phyloP scores from a whole-genome alignment of 1,284 basidiomycete species.

The Marasmius tenuissimus region DNA sequence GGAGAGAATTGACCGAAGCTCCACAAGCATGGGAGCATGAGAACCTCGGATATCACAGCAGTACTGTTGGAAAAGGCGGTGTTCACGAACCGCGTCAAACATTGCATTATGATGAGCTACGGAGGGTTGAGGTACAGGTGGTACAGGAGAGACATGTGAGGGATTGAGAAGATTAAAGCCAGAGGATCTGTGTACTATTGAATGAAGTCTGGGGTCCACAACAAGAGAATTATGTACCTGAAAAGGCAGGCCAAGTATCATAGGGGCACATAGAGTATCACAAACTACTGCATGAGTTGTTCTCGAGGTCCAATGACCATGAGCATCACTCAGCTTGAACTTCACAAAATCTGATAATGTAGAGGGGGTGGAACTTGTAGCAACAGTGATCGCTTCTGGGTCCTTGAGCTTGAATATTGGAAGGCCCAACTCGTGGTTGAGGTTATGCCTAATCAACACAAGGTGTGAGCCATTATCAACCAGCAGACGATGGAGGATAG shows the following conservation, averaged over 20 bases:
- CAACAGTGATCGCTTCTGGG: too few relatives aligned
- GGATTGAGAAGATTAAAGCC: constrained; percentile 11
- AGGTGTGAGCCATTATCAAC: too few relatives aligned
- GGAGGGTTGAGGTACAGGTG: background rate
- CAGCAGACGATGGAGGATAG: too few relatives aligned
- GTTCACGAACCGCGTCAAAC: background rate
- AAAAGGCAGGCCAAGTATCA: constrained; percentile 18
- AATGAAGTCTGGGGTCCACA: constrained; percentile 5
- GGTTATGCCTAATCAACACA: too few relatives aligned
- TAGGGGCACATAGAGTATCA: constrained; percentile 13
- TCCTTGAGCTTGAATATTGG: too few relatives aligned
- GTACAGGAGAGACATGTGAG: background rate
- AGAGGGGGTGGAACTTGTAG: too few relatives aligned
- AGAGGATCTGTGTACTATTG: constrained; percentile 9
- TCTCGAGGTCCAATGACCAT: constrained; percentile 8
- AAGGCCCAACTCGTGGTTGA: too few relatives aligned
- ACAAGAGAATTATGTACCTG: constrained; percentile 13
- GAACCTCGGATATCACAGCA: too few relatives aligned
- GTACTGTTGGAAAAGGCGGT: background rate
- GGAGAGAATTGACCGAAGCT: too few relatives aligned
- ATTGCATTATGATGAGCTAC: background rate
- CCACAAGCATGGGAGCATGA: too few relatives aligned
- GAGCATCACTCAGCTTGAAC: background rate
- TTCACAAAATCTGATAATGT: too few relatives aligned
- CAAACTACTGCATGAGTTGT: constrained; percentile 12